Evolutionary conservation across 106 monocot species (phyloP), one percentile per base, ranked within the genome.

Genomic region (Allium fistulosum): DNA sequence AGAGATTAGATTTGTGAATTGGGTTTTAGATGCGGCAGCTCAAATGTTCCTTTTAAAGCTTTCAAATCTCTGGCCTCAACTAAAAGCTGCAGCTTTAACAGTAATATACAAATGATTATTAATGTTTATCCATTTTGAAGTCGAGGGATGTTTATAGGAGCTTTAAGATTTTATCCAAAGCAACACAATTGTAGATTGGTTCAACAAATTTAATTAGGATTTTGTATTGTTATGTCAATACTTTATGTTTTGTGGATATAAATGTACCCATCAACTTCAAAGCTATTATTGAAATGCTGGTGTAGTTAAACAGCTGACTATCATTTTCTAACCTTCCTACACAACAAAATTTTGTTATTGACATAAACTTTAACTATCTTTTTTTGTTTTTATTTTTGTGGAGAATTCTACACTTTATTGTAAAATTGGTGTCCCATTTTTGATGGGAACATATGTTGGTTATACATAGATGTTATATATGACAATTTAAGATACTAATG

Each of bases 391-490:
- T 16, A 56, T 74, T 73, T 62, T 8, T 60, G 51, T 67, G 88
- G 96, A 11, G 10, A 92, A 92, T 84, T 86, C 91, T 58, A 82
- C 88, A 48, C 81, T 92, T 62, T 92, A 95, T 60, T 91, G 88
- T 80, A 96, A 88, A 67, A 7, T 96, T 69, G 91, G 96, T 67
- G 81, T 96, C 12, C 96, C 91, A 6, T 95, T 96, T 82, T 84
- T 96, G 9, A 92, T 96, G 96, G 96, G 91, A 12, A 92, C 96
- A 61, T 88, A 91, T 59, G 96, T 91, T 50, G 96, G 91, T 27
- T 82, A 96, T 59, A 79, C 82, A 60, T 66, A 80, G 51, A 64
- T 72, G 59, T 61, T 96, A 70, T 80, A 88, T 51, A 75, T 82
- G 80, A 85, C 88, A 14, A 85, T 88, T 28, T 61, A 84, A 76